These are phyloP conservation scores for Ulmus americana DNA, from an alignment of 331 rosid species.

Conservation along the genomic window DNA sequence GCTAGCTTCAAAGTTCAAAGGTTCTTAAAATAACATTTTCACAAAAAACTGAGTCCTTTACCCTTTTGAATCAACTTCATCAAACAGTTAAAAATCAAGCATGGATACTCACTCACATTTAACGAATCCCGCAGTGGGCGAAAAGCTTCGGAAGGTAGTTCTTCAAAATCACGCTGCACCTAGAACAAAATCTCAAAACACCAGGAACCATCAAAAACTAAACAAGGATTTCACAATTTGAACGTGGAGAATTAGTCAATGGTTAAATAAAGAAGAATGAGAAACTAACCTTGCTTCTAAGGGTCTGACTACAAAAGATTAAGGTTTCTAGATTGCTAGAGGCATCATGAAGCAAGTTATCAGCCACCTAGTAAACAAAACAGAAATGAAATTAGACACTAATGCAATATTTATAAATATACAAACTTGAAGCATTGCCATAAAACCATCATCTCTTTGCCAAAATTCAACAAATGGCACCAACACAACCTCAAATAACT, in stretches of 20 bases:
- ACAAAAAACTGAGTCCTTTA: too few relatives aligned
- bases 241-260: background rate
- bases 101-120: slow-evolving; percentile 69
- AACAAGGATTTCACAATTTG: slow-evolving; percentile 6
- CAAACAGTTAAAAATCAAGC: background rate
- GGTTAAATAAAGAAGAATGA: background rate
- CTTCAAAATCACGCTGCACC: slow-evolving; percentile 98
- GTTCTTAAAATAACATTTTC: too few relatives aligned
- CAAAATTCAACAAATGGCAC: background rate
- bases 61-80: background rate
- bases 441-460: background rate
- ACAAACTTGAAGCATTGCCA: background rate
- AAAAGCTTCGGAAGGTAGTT: slow-evolving; percentile 89
- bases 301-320: slow-evolving; percentile 96
- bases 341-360: slow-evolving; percentile 90
- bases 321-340: slow-evolving; percentile 90
- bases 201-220: slow-evolving; percentile 11
- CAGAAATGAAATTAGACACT: slow-evolving; percentile 8
- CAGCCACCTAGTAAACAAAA: slow-evolving; percentile 67
- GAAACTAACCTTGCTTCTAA: slow-evolving; percentile 85
- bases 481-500: background rate
- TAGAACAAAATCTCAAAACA: slow-evolving; percentile 31
- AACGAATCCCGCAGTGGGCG: slow-evolving; percentile 88
- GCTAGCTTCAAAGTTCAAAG: too few relatives aligned
- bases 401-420: background rate